These are phyloP conservation scores for Trichoderma virens DNA, from an alignment of 495 filamentous ascomycete genomes.

Conservation along the genomic window DNA sequence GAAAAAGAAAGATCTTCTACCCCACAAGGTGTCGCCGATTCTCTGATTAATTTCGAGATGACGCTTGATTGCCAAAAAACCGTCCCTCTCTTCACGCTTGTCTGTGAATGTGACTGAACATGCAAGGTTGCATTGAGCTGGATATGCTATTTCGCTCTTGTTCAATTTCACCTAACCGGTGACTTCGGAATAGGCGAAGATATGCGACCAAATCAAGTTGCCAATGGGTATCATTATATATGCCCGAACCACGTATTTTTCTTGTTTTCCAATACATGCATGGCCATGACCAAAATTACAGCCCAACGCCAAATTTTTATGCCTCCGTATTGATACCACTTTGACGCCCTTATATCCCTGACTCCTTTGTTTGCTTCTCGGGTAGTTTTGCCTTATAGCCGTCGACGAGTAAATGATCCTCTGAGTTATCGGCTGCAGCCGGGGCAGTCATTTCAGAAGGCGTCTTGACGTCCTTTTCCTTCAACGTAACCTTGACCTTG, in stretches of 20 bases:
- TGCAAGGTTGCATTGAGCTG: neutral
- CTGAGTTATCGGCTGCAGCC: slow-evolving; percentile 19
- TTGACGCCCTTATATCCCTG: neutral
- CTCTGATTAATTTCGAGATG: slow-evolving; percentile 50
- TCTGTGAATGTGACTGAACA: neutral
- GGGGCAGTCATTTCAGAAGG: slow-evolving; percentile 17
- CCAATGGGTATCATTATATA: neutral
- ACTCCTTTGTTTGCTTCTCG: neutral
- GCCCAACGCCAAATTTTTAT: neutral
- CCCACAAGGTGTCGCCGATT: slow-evolving; percentile 86
- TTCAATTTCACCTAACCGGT: neutral
- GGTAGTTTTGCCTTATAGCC: slow-evolving; percentile 35
- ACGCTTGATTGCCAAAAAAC: slow-evolving; percentile 87
- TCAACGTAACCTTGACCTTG: slow-evolving; percentile 34
- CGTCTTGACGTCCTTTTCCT: slow-evolving; percentile 34
- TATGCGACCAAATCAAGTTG: neutral
- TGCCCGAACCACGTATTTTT: neutral
- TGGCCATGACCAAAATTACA: neutral
- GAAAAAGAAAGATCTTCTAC: slow-evolving; percentile 47
- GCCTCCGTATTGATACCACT: neutral
- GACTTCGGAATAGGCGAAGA: neutral
- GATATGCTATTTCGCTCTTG: neutral
- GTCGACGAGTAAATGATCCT: slow-evolving; percentile 37
- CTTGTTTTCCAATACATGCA: neutral
- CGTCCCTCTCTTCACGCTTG: slow-evolving; percentile 14